Percentiles rank a stretch among this genome's conserved stretches.
phyloP scores from a whole-genome alignment of 257 asterid species.

The Salvia rosmarinus region DNA sequence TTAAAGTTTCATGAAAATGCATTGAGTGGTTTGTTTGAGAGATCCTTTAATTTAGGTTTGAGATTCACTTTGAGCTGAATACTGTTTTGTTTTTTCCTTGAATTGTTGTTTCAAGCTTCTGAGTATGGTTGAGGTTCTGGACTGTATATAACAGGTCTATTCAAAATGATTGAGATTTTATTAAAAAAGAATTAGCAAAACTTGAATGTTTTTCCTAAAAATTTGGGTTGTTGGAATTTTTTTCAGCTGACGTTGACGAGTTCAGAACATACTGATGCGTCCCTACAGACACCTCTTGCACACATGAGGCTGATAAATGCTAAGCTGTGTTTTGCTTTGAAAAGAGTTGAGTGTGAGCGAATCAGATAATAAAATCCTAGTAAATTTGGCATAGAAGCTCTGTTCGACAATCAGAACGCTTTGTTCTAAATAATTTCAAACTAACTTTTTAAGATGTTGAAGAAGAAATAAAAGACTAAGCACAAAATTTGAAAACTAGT shows the following conservation, averaged over 20 bases:
- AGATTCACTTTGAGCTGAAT: neutral
- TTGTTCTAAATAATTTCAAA: neutral
- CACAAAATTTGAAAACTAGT: neutral
- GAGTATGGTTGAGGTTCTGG: neutral
- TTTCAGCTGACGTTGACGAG: too few relatives aligned
- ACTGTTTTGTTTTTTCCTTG: neutral
- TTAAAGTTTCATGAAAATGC: neutral
- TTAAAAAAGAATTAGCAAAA: neutral
- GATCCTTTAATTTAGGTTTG: neutral
- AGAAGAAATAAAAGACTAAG: neutral
- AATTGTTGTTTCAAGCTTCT: neutral
- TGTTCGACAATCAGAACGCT: neutral
- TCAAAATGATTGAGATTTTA: too few relatives aligned
- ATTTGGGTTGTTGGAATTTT: neutral
- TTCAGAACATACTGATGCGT: neutral
- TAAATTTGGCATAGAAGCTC: neutral
- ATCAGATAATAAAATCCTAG: neutral
- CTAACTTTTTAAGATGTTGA: neutral
- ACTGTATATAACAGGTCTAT: neutral
- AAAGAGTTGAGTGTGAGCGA: neutral
- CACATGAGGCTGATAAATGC: neutral
- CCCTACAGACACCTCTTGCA: neutral
- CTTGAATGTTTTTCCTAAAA: neutral
- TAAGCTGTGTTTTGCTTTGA: neutral
- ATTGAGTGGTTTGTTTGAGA: neutral